A percentile compares a stretch with the other conserved stretches of the same genome.
These are phyloP conservation scores for Amoebophrya sp. DNA, from an alignment of 169 alveolate species.

Conservation along the genomic window DNA sequence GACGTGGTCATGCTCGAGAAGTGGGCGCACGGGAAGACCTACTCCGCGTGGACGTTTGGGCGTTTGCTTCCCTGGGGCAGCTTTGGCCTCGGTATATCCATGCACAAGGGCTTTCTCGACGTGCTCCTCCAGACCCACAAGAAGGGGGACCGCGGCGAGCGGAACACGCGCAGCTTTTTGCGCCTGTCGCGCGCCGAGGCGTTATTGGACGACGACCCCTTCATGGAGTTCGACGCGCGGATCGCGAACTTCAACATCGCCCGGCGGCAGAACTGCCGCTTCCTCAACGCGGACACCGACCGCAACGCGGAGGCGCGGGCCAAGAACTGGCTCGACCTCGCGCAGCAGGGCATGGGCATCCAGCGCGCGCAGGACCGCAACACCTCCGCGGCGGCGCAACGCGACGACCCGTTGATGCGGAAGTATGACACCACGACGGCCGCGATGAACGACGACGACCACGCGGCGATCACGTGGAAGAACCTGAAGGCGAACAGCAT, in stretches of 20 bases:
- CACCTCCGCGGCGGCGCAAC: not conserved
- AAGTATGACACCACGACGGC: not conserved
- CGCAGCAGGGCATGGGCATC: not conserved
- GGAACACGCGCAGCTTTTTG: not conserved
- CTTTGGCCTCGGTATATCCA: not conserved
- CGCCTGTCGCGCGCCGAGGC: not conserved
- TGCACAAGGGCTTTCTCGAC: not conserved
- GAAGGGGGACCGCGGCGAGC: not conserved
- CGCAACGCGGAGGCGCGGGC: not conserved
- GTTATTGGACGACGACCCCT: not conserved
- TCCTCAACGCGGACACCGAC: not conserved
- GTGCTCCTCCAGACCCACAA: not conserved
- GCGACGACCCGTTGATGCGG: not conserved
- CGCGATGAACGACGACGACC: not conserved
- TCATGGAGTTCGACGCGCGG: not conserved
- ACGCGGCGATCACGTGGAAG: not conserved
- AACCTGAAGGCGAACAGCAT: not conserved
- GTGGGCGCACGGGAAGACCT: not conserved
- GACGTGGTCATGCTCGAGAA: not conserved
- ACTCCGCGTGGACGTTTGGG: not conserved
- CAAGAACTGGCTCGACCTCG: not conserved
- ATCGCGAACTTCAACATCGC: not conserved
- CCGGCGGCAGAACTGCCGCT: not conserved
- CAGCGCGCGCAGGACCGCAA: not conserved
- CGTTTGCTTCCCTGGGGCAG: not conserved